phyloP scores from a whole-genome alignment of 345 rosid genomes.

The Eucalyptus microcorys region DNA sequence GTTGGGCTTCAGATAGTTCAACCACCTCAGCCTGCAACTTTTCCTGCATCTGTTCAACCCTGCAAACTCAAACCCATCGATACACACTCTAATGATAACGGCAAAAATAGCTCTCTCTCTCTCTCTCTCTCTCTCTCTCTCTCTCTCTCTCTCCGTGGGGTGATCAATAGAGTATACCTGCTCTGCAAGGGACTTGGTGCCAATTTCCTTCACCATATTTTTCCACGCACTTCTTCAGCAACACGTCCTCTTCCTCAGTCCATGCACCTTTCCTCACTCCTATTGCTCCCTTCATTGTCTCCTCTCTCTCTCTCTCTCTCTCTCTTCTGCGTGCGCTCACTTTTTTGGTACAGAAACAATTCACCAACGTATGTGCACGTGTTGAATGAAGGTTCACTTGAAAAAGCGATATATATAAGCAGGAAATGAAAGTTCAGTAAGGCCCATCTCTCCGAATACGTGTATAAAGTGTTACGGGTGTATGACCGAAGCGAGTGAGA shows the following conservation, averaged over 20 bases:
- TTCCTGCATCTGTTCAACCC: slow-evolving; percentile 54
- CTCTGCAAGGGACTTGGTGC: slow-evolving; percentile 19
- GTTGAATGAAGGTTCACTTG: not conserved
- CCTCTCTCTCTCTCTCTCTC: not conserved
- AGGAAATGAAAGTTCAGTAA: not conserved
- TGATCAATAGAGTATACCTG: slow-evolving; percentile 5
- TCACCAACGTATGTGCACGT: not conserved
- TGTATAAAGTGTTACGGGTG: not conserved
- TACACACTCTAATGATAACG: not conserved
- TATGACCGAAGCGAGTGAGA: not conserved
- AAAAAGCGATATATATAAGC: not conserved
- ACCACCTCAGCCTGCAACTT: slow-evolving; percentile 56
- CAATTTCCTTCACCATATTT: slow-evolving; percentile 24
- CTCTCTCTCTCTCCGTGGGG: not conserved
- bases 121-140: not conserved
- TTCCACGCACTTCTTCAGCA: slow-evolving; percentile 15
- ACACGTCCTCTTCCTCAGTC: slow-evolving; percentile 29
- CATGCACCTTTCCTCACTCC: slow-evolving; percentile 21
- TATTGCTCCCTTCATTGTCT: not conserved
- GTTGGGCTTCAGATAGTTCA: slow-evolving; percentile 45
- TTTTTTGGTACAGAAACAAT: not conserved
- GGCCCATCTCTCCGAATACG: not conserved
- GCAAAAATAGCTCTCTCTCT: not conserved
- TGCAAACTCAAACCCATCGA: not conserved
- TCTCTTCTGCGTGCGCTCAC: not conserved